phyloP scores from a whole-genome alignment of 805 yeast species.

The Saccharomyces mikatae region DNA sequence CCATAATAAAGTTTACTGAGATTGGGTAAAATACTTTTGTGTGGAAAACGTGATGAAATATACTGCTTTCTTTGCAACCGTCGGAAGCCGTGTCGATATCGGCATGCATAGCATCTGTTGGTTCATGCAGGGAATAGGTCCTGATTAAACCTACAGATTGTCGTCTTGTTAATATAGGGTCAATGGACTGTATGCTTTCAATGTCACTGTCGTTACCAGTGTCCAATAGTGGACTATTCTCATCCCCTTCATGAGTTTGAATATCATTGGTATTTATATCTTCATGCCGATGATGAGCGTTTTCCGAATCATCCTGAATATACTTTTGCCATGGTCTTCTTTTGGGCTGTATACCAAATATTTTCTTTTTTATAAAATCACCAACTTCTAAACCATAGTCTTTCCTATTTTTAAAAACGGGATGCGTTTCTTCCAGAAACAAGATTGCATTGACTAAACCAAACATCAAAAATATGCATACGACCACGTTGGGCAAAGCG shows the following conservation, averaged over 20 bases:
- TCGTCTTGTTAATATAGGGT: constrained; percentile 25
- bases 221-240: constrained; percentile 11
- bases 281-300: background rate
- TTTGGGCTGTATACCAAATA: constrained; percentile 16
- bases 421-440: constrained; percentile 49
- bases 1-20: constrained; percentile 34
- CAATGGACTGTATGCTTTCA: constrained; percentile 24
- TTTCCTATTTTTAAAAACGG: constrained; percentile 29
- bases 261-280: background rate
- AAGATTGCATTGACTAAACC: constrained; percentile 36
- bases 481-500: constrained; percentile 45
- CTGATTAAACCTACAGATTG: constrained; percentile 28
- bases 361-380: constrained; percentile 23
- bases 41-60: constrained; percentile 22
- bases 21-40: constrained; percentile 31
- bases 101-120: constrained; percentile 20
- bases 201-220: constrained; percentile 8
- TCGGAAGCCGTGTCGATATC: constrained; percentile 8
- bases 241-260: constrained; percentile 1
- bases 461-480: constrained; percentile 31
- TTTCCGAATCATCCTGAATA: background rate
- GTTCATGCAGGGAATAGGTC: constrained; percentile 27
- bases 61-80: constrained; percentile 16
- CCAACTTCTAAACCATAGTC: constrained; percentile 43
- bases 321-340: constrained; percentile 24